Evolutionary conservation across 176 grass and related monocot genomes (phyloP).

Genomic region (Panicum miliaceum): DNA sequence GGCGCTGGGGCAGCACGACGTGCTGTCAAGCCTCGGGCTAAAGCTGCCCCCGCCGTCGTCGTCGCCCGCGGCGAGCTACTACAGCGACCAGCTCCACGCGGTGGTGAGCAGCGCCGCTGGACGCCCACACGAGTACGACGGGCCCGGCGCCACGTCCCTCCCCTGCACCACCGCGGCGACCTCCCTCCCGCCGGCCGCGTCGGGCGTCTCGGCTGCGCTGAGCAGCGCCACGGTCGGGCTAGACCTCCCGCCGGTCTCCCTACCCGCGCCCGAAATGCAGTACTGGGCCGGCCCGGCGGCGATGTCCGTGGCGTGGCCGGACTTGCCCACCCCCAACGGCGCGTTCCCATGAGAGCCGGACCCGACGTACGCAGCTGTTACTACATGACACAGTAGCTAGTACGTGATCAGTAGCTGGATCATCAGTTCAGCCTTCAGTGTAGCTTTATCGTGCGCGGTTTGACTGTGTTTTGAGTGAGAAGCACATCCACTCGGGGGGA

Average conservation of each 20-base stretch:
- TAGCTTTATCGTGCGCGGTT: constrained; percentile 39
- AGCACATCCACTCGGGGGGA: background rate
- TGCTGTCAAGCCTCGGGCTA: constrained; percentile 48
- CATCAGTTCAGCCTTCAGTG: constrained; percentile 33
- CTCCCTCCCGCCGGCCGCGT: constrained; percentile 26
- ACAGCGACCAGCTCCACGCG: constrained; percentile 69
- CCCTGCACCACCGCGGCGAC: constrained; percentile 42
- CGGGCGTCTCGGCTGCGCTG: constrained; percentile 20
- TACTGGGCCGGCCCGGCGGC: constrained; percentile 50
- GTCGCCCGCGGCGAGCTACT: constrained; percentile 47
- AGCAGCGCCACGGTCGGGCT: constrained; percentile 36
- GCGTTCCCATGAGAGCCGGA: constrained; percentile 42
- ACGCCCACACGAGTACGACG: constrained; percentile 38
- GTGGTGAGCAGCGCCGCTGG: constrained; percentile 45
- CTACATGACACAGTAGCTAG: constrained; percentile 36
- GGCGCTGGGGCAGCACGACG: constrained; percentile 44
- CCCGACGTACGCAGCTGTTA: background rate
- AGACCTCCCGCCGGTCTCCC: constrained; percentile 42
- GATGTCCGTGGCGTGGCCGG: constrained; percentile 59
- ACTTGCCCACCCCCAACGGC: constrained; percentile 64
- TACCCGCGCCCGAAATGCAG: constrained; percentile 44
- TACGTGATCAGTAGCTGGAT: constrained; percentile 34
- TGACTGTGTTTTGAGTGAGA: constrained; percentile 40
- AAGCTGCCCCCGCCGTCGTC: constrained; percentile 38
- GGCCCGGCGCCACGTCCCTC: background rate